A percentile compares a stretch with the other conserved stretches of the same genome.
Evolutionary conservation across 441 rosid genomes (phyloP).

Genomic region (Aquilaria agallochum): DNA sequence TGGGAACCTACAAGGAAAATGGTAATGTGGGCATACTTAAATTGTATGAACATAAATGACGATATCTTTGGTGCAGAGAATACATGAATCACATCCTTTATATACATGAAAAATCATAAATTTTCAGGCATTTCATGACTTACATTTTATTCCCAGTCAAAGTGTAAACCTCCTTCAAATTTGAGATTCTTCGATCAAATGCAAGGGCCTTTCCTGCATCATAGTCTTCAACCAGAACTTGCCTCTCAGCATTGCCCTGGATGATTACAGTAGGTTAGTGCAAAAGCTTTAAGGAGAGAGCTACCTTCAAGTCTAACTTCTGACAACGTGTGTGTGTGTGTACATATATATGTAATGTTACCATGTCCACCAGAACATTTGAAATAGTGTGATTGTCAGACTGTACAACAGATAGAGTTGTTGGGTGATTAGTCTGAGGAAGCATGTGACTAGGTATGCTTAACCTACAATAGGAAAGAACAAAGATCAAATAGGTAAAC

Average conservation of each 20-base stretch:
- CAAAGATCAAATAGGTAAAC: conserved; percentile 11
- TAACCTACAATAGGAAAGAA: conserved; percentile 50
- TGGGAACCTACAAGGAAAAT: no score
- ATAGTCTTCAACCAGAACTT: conserved; percentile 92
- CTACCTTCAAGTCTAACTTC: background rate
- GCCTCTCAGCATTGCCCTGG: conserved; percentile 86
- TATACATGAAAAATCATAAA: conserved; percentile 10
- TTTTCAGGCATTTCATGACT: conserved; percentile 16
- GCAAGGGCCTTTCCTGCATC: conserved; percentile 80
- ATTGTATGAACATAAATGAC: no score
- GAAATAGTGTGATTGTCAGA: conserved; percentile 74
- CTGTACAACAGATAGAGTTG: conserved; percentile 67
- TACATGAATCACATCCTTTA: background rate
- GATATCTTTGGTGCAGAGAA: no score
- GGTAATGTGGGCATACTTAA: no score
- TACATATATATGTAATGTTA: conserved; percentile 26
- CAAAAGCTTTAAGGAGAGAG: conserved; percentile 15
- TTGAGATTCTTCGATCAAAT: conserved; percentile 70
- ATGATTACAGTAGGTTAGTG: conserved; percentile 16
- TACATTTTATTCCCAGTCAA: conserved; percentile 90
- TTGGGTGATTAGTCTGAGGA: conserved; percentile 89
- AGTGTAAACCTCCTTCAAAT: conserved; percentile 88
- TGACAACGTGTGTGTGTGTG: no score
- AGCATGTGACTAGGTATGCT: conserved; percentile 67
- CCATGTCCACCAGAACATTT: conserved; percentile 96